Evolutionary conservation across 306 rosid species (phyloP).

Genomic region (Mimosa bimucronata): DNA sequence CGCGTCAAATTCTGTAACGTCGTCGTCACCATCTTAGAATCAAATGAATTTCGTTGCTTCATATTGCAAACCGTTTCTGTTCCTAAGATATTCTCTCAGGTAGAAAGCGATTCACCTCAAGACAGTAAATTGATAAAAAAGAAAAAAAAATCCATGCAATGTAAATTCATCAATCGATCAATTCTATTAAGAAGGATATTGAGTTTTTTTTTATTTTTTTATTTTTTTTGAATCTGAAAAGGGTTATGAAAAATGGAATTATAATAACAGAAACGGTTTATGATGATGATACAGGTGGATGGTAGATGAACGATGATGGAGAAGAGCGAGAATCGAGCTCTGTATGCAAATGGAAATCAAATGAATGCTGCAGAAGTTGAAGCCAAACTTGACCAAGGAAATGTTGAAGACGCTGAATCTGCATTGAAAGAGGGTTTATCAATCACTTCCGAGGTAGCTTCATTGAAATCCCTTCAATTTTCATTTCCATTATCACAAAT

Average conservation of each 20-base stretch:
- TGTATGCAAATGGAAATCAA: slow-evolving; percentile 71
- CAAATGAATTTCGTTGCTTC: not conserved
- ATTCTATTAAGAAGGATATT: not conserved
- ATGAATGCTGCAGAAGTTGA: slow-evolving; percentile 66
- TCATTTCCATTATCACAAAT: not conserved
- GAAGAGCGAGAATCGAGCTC: slow-evolving; percentile 54
- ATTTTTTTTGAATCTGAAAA: too few relatives aligned
- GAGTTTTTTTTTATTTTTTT: too few relatives aligned
- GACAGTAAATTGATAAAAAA: not conserved
- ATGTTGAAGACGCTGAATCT: slow-evolving; percentile 86
- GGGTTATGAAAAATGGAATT: too few relatives aligned
- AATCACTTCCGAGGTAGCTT: slow-evolving; percentile 76
- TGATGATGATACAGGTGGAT: slow-evolving; percentile 35
- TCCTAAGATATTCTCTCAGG: not conserved
- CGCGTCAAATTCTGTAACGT: not conserved
- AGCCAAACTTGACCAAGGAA: slow-evolving; percentile 89
- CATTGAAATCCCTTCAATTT: slow-evolving; percentile 5
- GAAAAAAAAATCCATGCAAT: not conserved
- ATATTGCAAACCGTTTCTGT: not conserved
- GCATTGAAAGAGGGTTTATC: slow-evolving; percentile 87
- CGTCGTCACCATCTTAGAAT: not conserved
- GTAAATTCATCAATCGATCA: not conserved
- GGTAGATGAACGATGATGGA: slow-evolving; percentile 65
- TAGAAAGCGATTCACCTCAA: not conserved
- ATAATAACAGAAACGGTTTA: slow-evolving; percentile 19